Conservation (phyloP, 306 rosid genomes). For the Lotus japonicus region DNA sequence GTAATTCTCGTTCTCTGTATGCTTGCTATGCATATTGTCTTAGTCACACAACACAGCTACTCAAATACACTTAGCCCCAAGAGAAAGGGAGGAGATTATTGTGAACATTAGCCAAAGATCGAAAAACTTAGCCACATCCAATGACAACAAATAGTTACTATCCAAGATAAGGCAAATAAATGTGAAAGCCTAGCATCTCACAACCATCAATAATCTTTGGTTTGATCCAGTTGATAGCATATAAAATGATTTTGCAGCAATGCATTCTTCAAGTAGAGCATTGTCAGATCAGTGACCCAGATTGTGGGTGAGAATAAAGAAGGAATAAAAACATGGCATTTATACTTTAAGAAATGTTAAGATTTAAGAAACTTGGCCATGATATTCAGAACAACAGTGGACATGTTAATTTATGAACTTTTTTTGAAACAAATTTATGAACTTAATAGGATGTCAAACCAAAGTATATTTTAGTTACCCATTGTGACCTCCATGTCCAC, state of each 20-base stretch:
- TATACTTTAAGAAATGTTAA: not conserved
- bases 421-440: not conserved
- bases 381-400: not conserved
- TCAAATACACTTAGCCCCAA: not conserved
- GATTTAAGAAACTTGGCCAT: not conserved
- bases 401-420: not conserved
- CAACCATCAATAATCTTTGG: not conserved
- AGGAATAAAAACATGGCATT: not conserved
- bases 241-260: not conserved
- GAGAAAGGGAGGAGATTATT: not conserved
- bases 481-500: slow-evolving; percentile 98
- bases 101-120: not conserved
- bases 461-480: slow-evolving; percentile 47
- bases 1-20: not conserved
- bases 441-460: not conserved
- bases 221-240: not conserved
- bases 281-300: not conserved
- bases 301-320: not conserved
- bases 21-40: not conserved
- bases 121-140: not conserved
- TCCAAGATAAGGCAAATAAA: too few species aligned
- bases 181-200: not conserved
- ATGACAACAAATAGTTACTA: not conserved
- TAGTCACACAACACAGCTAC: not conserved
- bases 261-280: not conserved